These are phyloP conservation scores for Penicillium paradoxum DNA, from an alignment of 495 filamentous ascomycete species.

Conservation along the genomic window DNA sequence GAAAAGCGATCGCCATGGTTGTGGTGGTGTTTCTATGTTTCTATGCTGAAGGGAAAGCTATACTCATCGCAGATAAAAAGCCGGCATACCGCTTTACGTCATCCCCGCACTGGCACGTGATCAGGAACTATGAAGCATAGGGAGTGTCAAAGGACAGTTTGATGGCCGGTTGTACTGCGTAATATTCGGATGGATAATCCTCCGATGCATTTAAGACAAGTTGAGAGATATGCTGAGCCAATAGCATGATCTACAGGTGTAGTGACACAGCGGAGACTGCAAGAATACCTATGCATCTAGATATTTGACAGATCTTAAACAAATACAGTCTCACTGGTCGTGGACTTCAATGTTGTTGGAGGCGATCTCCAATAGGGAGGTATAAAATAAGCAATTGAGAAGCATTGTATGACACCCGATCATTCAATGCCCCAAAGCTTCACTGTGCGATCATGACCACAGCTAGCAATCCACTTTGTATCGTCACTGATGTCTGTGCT, in stretches of 20 bases:
- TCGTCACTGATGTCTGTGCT: constrained; percentile 82
- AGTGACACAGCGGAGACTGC: too few relatives aligned
- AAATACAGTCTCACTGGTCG: background rate
- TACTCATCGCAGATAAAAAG: constrained; percentile 1
- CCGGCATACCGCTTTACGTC: constrained; percentile 14
- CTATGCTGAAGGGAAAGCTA: too few relatives aligned
- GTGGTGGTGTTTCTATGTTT: background rate
- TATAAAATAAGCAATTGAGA: background rate
- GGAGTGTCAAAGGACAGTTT: too few relatives aligned
- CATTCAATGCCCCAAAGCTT: constrained; percentile 95
- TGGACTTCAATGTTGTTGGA: too few relatives aligned
- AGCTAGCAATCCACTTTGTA: constrained; percentile 86
- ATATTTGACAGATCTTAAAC: background rate
- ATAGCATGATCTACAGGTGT: background rate
- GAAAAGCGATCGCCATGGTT: constrained; percentile 11
- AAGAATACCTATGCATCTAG: background rate
- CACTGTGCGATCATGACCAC: constrained; percentile 89
- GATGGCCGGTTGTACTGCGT: too few relatives aligned
- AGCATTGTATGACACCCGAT: background rate
- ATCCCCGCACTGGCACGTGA: constrained; percentile 20
- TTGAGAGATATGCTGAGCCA: background rate
- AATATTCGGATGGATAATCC: too few relatives aligned
- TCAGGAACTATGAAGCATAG: background rate
- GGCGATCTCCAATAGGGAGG: background rate
- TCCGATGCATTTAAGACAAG: too few relatives aligned